Evolutionary conservation across 2,329 filamentous ascomycete species (phyloP), one percentile per base, ranked within the genome.

Genomic region (Talaromyces albobiverticillius): DNA sequence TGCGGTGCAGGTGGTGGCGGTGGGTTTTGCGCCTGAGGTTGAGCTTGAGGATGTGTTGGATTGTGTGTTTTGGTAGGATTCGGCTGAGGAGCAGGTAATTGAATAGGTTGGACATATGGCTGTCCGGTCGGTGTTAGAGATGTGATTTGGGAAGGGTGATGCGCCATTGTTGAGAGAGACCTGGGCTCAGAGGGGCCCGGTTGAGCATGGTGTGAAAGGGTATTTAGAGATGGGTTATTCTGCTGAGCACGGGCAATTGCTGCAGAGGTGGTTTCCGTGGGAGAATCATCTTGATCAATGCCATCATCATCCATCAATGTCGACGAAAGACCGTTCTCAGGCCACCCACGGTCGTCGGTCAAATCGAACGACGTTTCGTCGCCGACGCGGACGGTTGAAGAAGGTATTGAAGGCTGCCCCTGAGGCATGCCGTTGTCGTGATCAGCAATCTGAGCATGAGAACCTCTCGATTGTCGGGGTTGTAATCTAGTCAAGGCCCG

Each of bases 401-500:
- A 40, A 40, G 36, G 18, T 4, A 40, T 4, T n/a, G 49, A 41
- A 6, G 50, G 11, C 13, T 47, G 51, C 2, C 45, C 42, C 26
- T 55, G 47, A 14, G 55, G 32, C 4, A 43, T n/a, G 16, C 22
- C 42, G 8, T 29, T 40, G 14, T 56, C 49, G 13, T 52, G 55
- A n/a, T 48, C 29, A 4, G 32, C 11, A 4, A 23, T 3, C 20
- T 58, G 56, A 49, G 43, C 32, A 16, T 49, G 51, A 14, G 31
- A 43, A 6, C 31, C 48, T 50, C 45, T 52, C n/a, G 59, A 46
- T 38, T 62, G 63, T 42, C 63, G 64, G 25, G 69, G 67, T 50
- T 72, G 69, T 23, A 73, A 38, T 50, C 65, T 67, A 16, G 64
- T 69, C 26, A 73, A 65, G 26, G 70, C 70, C 29, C 68, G 65